phyloP scores from a whole-genome alignment of 148 eudicot genomes.

The Silene uniflora region DNA sequence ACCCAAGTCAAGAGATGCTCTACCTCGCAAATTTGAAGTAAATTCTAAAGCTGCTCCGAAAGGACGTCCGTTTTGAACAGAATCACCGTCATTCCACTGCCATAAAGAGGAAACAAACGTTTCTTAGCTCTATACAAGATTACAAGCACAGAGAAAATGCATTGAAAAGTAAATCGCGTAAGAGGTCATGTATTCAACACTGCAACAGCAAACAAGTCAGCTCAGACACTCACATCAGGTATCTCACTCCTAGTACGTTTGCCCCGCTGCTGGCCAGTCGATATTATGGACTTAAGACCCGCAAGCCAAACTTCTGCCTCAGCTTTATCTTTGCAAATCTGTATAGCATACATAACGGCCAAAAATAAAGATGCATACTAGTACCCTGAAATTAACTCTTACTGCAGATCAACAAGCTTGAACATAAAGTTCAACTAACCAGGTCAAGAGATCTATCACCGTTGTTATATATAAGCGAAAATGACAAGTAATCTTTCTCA shows the following conservation, averaged over 20 bases:
- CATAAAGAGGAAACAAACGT: conserved; percentile 2
- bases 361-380: background rate
- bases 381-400: background rate
- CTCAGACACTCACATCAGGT: conserved; percentile 50
- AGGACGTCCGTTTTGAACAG: conserved; percentile 35
- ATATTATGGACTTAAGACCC: conserved; percentile 57
- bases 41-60: conserved; percentile 46
- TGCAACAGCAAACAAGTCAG: too few relatives aligned
- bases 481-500: conserved; percentile 88
- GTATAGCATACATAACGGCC: conserved; percentile 6
- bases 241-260: conserved; percentile 63
- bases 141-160: background rate
- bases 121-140: conserved; percentile 12
- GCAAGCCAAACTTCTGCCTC: conserved; percentile 85
- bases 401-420: background rate
- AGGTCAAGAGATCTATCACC: conserved; percentile 90
- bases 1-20: conserved; percentile 46
- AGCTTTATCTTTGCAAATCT: conserved; percentile 89
- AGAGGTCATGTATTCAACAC: too few relatives aligned
- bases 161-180: too few relatives aligned
- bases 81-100: conserved; percentile 50
- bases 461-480: conserved; percentile 76
- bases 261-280: conserved; percentile 40
- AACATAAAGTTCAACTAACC: conserved; percentile 36
- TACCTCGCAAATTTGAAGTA: conserved; percentile 41